phyloP scores from a whole-genome alignment of 352 stramenopile species.

The Phytophthora brassicae region DNA sequence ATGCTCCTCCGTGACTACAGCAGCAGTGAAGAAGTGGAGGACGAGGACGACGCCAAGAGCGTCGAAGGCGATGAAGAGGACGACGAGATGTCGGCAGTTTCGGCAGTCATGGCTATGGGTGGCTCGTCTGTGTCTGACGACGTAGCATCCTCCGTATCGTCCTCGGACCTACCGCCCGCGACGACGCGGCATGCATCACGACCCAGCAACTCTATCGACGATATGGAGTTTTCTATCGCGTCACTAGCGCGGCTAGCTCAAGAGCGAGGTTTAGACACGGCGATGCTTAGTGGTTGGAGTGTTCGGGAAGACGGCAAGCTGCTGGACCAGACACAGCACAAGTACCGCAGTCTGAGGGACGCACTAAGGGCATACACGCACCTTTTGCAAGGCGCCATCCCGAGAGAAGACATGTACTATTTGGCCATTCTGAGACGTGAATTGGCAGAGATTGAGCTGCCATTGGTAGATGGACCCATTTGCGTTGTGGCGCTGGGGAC shows the following conservation, averaged over 20 bases:
- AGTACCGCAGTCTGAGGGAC: conserved; percentile 52
- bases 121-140: not conserved
- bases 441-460: conserved; percentile 53
- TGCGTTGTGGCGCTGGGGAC: conserved; percentile 47
- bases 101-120: conserved; percentile 18
- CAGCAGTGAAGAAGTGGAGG: conserved; percentile 20
- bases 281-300: conserved; percentile 39
- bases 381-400: conserved; percentile 38
- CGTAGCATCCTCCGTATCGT: not conserved
- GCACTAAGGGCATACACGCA: conserved; percentile 48
- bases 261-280: conserved; percentile 42
- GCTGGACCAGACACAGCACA: conserved; percentile 37
- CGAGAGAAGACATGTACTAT: conserved; percentile 73
- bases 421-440: conserved; percentile 60
- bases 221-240: conserved; percentile 35
- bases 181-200: not conserved
- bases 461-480: conserved; percentile 75
- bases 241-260: conserved; percentile 31
- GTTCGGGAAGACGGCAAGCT: conserved; percentile 44
- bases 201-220: conserved; percentile 30
- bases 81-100: conserved; percentile 16
- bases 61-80: conserved; percentile 4
- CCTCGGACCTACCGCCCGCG: not conserved
- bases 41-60: conserved; percentile 15
- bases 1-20: conserved; percentile 34